Conservation (phyloP, 2,329 filamentous ascomycete genomes). For the Zasmidium angulare region DNA sequence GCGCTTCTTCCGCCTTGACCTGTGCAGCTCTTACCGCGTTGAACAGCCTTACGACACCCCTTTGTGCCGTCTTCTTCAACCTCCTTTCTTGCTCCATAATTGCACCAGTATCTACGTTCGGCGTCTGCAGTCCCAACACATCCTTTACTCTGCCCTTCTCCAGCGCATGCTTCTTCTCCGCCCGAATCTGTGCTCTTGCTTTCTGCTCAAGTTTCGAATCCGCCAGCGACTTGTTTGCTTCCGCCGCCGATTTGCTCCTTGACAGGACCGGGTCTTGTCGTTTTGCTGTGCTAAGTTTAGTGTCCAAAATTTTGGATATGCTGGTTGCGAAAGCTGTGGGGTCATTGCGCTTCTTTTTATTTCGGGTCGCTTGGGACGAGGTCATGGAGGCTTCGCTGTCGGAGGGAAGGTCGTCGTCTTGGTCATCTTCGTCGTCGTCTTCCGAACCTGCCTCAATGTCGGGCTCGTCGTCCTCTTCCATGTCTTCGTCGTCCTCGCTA, state of each 20-base stretch:
- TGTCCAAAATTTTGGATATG: constrained; percentile 87
- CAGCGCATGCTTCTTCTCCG: constrained; percentile 73
- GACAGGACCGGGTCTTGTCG: constrained; percentile 89
- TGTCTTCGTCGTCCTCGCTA: constrained; percentile 33
- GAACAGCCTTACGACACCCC: constrained; percentile 93
- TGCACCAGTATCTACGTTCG: constrained; percentile 48
- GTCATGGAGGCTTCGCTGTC: constrained; percentile 36
- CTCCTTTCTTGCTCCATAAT: constrained; percentile 71
- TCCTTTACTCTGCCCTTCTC: constrained; percentile 89
- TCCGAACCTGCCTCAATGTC: constrained; percentile 25
- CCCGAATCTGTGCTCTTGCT: constrained; percentile 73
- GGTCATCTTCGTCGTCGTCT: constrained; percentile 42
- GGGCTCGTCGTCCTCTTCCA: constrained; percentile 42
- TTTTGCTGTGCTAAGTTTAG: constrained; percentile 79
- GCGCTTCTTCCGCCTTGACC: constrained; percentile 79
- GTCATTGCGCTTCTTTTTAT: constrained; percentile 83
- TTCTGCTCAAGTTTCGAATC: constrained; percentile 79
- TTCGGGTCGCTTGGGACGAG: constrained; percentile 27
- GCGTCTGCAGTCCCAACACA: constrained; percentile 67
- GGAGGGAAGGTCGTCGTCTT: constrained; percentile 37
- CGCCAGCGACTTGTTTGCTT: constrained; percentile 69
- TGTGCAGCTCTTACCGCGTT: constrained; percentile 93
- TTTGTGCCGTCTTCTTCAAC: constrained; percentile 82
- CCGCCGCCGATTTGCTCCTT: constrained; percentile 71
- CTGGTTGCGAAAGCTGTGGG: constrained; percentile 87